A percentile compares a stretch with the other conserved stretches of the same genome.
These are phyloP conservation scores for Lactarius deliciosus DNA, from an alignment of 768 basidiomycete genomes.

Conservation along the genomic window DNA sequence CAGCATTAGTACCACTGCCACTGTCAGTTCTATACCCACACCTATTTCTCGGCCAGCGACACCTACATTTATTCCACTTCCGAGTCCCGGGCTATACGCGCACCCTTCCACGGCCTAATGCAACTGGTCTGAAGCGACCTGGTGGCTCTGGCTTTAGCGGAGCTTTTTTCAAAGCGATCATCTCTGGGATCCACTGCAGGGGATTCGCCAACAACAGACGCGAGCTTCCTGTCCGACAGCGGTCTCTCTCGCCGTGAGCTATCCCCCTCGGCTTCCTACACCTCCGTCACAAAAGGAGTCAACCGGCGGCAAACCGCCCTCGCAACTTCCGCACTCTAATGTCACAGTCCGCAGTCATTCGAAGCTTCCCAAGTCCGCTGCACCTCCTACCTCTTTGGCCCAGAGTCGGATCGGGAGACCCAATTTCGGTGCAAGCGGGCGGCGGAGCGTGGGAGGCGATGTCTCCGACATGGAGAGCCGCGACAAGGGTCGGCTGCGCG, in stretches of 20 bases:
- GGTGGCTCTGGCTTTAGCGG: slow-evolving; percentile 46
- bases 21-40: slow-evolving; percentile 61
- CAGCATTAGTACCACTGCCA: slow-evolving; percentile 51
- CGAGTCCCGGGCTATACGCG: slow-evolving; percentile 51
- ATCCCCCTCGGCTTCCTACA: slow-evolving; percentile 9
- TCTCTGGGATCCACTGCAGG: slow-evolving; percentile 55
- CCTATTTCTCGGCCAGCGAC: slow-evolving; percentile 71
- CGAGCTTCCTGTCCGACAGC: slow-evolving; percentile 20
- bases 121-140: slow-evolving; percentile 57
- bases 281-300: slow-evolving; percentile 23
- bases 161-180: slow-evolving; percentile 50
- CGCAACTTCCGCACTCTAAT: slow-evolving; percentile 31
- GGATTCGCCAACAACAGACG: slow-evolving; percentile 34
- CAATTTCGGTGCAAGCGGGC: slow-evolving; percentile 23
- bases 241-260: slow-evolving; percentile 22
- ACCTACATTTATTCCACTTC: slow-evolving; percentile 75
- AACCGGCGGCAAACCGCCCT: slow-evolving; percentile 18
- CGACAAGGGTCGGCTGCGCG: slow-evolving; percentile 32
- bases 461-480: slow-evolving; percentile 23
- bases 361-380: slow-evolving; percentile 28
- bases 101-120: slow-evolving; percentile 37
- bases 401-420: slow-evolving; percentile 39
- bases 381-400: slow-evolving; percentile 28
- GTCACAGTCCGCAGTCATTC: slow-evolving; percentile 33
- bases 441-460: slow-evolving; percentile 34